Conservation (phyloP, 2,329 filamentous ascomycete species). For the Scedosporium aurantiacum region DNA sequence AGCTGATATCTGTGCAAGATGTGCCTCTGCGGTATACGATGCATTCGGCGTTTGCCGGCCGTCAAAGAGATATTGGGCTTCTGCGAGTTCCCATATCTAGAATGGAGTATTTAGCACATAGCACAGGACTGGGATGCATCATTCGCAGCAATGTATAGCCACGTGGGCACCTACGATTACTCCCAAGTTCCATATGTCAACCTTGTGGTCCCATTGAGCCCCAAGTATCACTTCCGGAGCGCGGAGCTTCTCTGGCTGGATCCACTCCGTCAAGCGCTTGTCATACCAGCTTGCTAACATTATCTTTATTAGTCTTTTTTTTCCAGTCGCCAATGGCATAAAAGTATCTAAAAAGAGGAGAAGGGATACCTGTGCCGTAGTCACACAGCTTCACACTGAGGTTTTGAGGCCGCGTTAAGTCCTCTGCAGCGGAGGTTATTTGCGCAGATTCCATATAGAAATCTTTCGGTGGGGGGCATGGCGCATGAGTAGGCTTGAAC, state of each 20-base stretch:
- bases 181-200: slow-evolving; percentile 16
- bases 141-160: not conserved
- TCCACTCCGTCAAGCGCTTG: slow-evolving; percentile 16
- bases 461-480: slow-evolving; percentile 5
- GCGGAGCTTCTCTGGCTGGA: slow-evolving; percentile 15
- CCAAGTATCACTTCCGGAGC: slow-evolving; percentile 17
- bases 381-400: slow-evolving; percentile 12
- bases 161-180: slow-evolving; percentile 8
- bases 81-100: slow-evolving; percentile 15
- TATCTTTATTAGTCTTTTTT: not conserved
- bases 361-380: slow-evolving; percentile 12
- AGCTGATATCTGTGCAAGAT: slow-evolving; percentile 15
- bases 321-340: not conserved
- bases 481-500: slow-evolving; percentile 4
- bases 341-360: not conserved
- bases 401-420: slow-evolving; percentile 5
- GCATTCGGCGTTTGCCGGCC: slow-evolving; percentile 11
- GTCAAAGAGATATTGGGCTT: slow-evolving; percentile 15
- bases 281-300: slow-evolving; percentile 15
- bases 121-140: not conserved
- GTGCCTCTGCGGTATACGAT: slow-evolving; percentile 14
- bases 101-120: not conserved
- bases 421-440: slow-evolving; percentile 11
- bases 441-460: slow-evolving; percentile 11
- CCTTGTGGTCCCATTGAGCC: slow-evolving; percentile 15